Evolutionary conservation across 2,329 filamentous ascomycete genomes (phyloP).

Genomic region (Scleromitrula shiraiana): DNA sequence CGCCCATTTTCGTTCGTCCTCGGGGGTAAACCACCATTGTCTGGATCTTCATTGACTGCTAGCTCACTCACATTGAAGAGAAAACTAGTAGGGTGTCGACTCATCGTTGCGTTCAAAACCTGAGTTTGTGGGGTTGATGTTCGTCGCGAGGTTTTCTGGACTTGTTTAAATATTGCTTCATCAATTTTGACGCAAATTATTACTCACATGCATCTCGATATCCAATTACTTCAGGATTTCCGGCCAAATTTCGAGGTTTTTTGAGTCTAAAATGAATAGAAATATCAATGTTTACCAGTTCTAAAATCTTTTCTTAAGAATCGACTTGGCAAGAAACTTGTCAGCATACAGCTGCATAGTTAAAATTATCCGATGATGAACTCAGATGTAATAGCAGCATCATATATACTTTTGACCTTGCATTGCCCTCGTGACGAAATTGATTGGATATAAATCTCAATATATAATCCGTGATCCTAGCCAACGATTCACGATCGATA

Average conservation of each 20-base stretch:
- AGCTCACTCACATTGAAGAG: conserved; percentile 35
- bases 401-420: not conserved
- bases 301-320: not conserved
- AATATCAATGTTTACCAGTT: not conserved
- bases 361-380: not conserved
- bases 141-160: not conserved
- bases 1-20: conserved; percentile 12
- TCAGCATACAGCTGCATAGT: too few species aligned
- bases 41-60: conserved; percentile 28
- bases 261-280: too few species aligned
- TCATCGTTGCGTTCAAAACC: not conserved
- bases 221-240: not conserved
- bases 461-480: conserved; percentile 6
- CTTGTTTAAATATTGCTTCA: not conserved
- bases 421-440: conserved; percentile 15
- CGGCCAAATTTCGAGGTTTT: too few species aligned
- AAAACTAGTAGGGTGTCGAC: conserved; percentile 24
- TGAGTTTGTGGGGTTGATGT: not conserved
- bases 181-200: not conserved
- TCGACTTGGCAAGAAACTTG: not conserved
- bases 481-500: not conserved
- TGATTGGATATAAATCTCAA: conserved; percentile 16
- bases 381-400: conserved; percentile 10
- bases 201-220: not conserved
- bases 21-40: conserved; percentile 10